Evolutionary conservation across 2,329 filamentous ascomycete genomes (phyloP), one percentile per base, ranked within the genome.

Genomic region (Anisogramma anomala): DNA sequence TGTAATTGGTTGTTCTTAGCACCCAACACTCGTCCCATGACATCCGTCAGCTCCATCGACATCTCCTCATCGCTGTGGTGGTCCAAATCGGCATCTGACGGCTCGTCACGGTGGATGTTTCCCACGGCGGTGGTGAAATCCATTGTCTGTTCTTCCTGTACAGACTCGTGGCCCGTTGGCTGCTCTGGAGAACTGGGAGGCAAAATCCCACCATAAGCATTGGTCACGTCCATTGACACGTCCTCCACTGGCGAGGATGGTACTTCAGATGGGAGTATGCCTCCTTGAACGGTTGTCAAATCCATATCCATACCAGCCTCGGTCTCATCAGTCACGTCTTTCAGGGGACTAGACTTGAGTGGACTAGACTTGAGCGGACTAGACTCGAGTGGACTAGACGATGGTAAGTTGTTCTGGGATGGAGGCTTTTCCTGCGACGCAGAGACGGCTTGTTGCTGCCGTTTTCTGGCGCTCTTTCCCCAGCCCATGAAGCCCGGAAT

Each of bases 181-280:
- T 49, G 51, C 9, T 14, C 35, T 3, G 25, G 15, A 4, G 17
- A 17, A 28, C 30, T 7, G 43, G 41, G 68, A 4, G 70, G 64
- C 15, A 94, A 60, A 40, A 96, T 95, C 3, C 80, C 75, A 7
- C 89, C 89, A 39, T 94, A 68, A 7, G 77, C 84, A 41, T 76
- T 77, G 2, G 89, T 95, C 6, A 95, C 84, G 52, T 96, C 89
- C 89, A 96, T 95, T 17, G 85, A 91, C 69, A 93, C 79, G 28
- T 88, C 84, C 48, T 77, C 73, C 15, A 73, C 71, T 4, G 36
- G 23, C 13, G 45, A 40, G 6, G 48, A 42, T 26, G 42, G 34
- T 20, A 26, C 26, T 20, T 48, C 27, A 23, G 49, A 30, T 19
- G 43, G 41, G 26, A 71, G 46, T 37, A 71, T 68, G 1, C 62